Percentiles rank a stretch among this genome's conserved stretches.
Evolutionary conservation across 441 rosid species (phyloP).

Genomic region (Populus trichocarpa): DNA sequence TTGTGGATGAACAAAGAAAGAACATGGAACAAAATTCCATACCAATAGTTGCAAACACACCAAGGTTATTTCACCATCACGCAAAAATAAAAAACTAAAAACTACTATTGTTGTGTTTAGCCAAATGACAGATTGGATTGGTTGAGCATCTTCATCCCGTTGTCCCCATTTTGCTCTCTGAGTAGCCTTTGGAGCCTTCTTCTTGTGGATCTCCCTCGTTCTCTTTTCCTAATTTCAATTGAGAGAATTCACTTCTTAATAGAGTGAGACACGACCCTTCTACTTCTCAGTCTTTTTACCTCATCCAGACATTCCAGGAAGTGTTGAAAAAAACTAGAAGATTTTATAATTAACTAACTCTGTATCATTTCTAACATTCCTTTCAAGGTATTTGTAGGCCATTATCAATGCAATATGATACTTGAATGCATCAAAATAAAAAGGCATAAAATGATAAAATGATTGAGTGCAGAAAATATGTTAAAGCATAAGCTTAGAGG

Average conservation of each 20-base stretch:
- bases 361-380: not conserved
- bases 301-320: not conserved
- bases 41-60: not conserved
- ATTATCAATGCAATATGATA: not conserved
- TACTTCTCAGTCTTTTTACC: too few species aligned
- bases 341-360: not conserved
- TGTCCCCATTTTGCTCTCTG: too few species aligned
- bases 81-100: too few species aligned
- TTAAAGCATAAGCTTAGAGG: not conserved
- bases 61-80: too few species aligned
- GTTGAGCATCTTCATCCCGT: too few species aligned
- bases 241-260: too few species aligned
- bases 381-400: not conserved
- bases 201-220: too few species aligned
- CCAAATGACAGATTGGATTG: not conserved
- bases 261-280: too few species aligned
- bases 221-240: too few species aligned
- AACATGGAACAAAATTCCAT: not conserved
- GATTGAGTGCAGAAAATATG: not conserved
- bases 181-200: too few species aligned
- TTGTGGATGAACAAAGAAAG: not conserved
- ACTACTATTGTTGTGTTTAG: not conserved
- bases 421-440: not conserved
- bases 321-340: not conserved
- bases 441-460: not conserved